Evolutionary conservation across 1,284 basidiomycete genomes (phyloP), one percentile per base, ranked within the genome.

Genomic region (Afroboletus lepidellus): DNA sequence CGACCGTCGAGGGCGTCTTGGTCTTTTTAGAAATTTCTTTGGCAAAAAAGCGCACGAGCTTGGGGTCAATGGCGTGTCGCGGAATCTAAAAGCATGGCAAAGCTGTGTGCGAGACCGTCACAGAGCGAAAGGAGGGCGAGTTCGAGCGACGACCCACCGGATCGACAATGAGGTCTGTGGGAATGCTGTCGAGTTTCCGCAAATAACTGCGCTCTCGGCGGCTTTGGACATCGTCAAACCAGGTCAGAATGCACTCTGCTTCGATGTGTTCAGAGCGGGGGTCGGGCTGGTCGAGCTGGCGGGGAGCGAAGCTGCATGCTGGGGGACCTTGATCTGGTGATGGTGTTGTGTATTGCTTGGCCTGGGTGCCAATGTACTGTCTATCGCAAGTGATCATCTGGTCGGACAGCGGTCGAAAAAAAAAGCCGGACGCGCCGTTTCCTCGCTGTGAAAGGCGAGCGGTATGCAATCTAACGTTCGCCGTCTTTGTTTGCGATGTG

Each of bases 401-500:
- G 27, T 7, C 0, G 27, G 51, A 51, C 24, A 48, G 39, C 27
- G 42, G 25, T 34, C 18, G 13, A 23, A 12, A 43, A 15, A n/a
- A n/a, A n/a, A 25, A 5, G n/a, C 3, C 9, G 15, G 24, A 76
- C 86, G 64, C 63, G 92, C 93, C 65, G 87, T 84, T 72, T 98
- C 90, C 69, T 93, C 89, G 23, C 92, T 94, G 56, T 87, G 85
- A 72, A 96, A 99, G 0, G 95, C 86, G 56, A 99, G 80, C 37
- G 94, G 65, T 92, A 95, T 0, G 94, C 94, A 65, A 99, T 97
- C 75, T 99, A 96, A 36, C 96, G 87, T 71, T 98, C 96, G 44
- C 96, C 96, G 66, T 98, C 96, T 71, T 99, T 95, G 72, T 98
- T 98, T 21, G 96, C 96, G 58, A 99, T 98, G 69, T 92, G 95